These are phyloP conservation scores for Diaporthe ampelina DNA, from an alignment of 2,329 filamentous ascomycete species.

Conservation along the genomic window DNA sequence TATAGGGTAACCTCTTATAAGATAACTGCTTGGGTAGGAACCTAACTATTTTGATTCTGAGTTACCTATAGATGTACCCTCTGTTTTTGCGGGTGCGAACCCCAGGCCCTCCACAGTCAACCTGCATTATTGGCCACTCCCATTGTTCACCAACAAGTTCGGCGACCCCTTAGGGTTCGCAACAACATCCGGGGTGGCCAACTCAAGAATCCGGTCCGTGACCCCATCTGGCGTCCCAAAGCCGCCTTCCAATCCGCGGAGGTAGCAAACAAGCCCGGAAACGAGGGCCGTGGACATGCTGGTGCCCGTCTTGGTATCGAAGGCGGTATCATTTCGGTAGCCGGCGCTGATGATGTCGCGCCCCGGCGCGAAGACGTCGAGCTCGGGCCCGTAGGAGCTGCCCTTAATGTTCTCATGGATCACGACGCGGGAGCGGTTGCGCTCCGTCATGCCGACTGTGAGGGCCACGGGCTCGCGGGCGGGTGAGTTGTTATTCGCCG, in stretches of 20 bases:
- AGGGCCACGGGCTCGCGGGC: slow-evolving; percentile 62
- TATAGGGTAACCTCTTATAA: no score
- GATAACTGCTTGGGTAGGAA: no score
- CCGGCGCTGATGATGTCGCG: slow-evolving; percentile 58
- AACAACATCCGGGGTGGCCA: neutral
- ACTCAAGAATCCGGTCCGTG: slow-evolving; percentile 1
- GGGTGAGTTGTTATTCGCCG: slow-evolving; percentile 57
- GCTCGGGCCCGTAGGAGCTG: slow-evolving; percentile 63
- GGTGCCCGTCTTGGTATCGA: slow-evolving; percentile 67
- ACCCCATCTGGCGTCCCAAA: slow-evolving; percentile 15
- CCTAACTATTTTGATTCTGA: no score
- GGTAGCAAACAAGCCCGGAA: slow-evolving; percentile 70
- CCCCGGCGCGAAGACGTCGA: slow-evolving; percentile 62
- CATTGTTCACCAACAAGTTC: slow-evolving; percentile 25
- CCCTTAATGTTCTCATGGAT: slow-evolving; percentile 57
- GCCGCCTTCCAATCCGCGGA: slow-evolving; percentile 58
- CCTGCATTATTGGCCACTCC: neutral
- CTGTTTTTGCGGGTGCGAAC: no score
- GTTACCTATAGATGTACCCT: no score
- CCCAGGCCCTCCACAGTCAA: neutral
- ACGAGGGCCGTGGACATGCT: slow-evolving; percentile 74
- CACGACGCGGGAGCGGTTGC: slow-evolving; percentile 54
- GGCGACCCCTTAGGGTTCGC: slow-evolving; percentile 1
- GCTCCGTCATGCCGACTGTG: slow-evolving; percentile 59
- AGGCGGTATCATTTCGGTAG: slow-evolving; percentile 53